These are phyloP conservation scores for Acanthamoeba royreba DNA, from an alignment of 208 protist genomes.

Conservation along the genomic window DNA sequence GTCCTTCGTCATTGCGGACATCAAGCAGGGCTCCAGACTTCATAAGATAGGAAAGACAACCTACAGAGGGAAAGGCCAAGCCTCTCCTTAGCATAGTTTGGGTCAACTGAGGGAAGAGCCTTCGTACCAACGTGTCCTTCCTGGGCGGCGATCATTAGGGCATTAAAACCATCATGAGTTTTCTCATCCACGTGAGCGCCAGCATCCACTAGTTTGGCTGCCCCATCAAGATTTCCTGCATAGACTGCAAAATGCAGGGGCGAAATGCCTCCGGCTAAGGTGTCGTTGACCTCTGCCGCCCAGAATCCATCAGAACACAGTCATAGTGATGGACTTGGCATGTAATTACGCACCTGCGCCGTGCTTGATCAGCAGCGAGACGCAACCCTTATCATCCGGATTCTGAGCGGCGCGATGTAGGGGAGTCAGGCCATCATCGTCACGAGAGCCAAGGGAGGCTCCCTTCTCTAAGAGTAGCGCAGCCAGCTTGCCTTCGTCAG, in stretches of 20 bases:
- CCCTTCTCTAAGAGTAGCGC: neutral
- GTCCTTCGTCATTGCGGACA: neutral
- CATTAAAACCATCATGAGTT: slow-evolving; percentile 18
- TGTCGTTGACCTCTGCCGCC: neutral
- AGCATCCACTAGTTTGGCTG: neutral
- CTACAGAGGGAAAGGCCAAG: neutral
- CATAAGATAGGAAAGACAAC: slow-evolving; percentile 14
- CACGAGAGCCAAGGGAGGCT: neutral
- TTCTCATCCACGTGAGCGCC: neutral
- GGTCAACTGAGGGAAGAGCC: no score
- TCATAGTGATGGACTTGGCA: neutral
- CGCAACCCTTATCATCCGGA: neutral
- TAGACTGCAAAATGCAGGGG: slow-evolving; percentile 34
- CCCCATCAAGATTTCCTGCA: neutral
- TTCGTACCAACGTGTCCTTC: slow-evolving; percentile 27
- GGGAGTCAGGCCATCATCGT: slow-evolving; percentile 5
- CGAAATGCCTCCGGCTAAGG: neutral
- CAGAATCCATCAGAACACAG: neutral
- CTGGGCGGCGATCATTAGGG: slow-evolving; percentile 22
- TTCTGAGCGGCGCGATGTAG: slow-evolving; percentile 28
- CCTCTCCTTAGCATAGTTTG: no score
- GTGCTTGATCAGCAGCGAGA: neutral
- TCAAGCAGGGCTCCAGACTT: neutral
- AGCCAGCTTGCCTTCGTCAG: neutral
- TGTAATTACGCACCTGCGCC: neutral